These are phyloP conservation scores for Gypsophila paniculata DNA, from an alignment of 179 eudicot genomes.

Conservation along the genomic window DNA sequence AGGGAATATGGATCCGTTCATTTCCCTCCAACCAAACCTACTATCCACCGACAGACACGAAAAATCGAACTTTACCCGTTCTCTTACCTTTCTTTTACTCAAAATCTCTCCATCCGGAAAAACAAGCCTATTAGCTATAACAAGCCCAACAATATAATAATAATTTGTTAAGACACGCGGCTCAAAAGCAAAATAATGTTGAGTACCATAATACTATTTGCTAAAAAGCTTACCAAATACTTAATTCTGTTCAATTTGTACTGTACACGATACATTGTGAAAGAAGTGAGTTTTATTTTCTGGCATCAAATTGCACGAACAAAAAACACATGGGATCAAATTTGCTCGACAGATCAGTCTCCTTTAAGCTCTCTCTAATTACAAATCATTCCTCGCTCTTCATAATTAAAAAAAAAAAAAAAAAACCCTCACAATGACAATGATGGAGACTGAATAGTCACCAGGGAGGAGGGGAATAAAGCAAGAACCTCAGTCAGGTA, in stretches of 20 bases:
- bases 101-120: not conserved
- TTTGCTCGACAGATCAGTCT: not conserved
- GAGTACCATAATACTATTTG: not conserved
- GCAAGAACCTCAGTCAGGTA: too few species aligned
- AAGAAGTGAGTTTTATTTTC: not conserved
- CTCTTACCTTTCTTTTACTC: not conserved
- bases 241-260: not conserved
- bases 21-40: too few species aligned
- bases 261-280: not conserved
- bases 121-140: not conserved
- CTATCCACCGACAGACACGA: too few species aligned
- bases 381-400: too few species aligned
- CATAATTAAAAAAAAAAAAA: not conserved
- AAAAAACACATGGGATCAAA: not conserved
- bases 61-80: too few species aligned
- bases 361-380: not conserved
- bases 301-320: not conserved
- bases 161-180: not conserved
- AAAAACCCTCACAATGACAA: not conserved
- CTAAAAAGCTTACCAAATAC: not conserved
- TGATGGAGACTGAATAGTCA: too few species aligned
- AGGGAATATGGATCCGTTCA: too few species aligned
- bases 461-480: too few species aligned
- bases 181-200: not conserved
- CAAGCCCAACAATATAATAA: too few species aligned